A percentile compares a stretch with the other conserved stretches of the same genome.
Conservation (phyloP, 1,284 basidiomycete genomes). For the Ganoderma meredithae region DNA sequence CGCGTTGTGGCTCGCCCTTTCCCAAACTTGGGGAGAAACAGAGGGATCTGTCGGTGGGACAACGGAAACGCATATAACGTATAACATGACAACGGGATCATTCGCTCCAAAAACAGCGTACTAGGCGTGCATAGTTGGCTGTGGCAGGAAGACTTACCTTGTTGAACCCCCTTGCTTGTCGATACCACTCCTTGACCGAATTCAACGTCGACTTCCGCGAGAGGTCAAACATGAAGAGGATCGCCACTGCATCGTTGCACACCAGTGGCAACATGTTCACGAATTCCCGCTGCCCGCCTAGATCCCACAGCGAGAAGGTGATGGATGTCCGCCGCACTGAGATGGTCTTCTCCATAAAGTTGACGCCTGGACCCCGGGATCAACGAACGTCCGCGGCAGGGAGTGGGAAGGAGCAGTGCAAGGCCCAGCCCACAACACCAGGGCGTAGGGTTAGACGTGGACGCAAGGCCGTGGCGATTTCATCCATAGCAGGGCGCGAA, state of each 20-base stretch:
- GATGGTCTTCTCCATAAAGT: conserved; percentile 99
- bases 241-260: conserved; percentile 98
- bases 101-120: not conserved
- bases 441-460: too few relatives aligned
- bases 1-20: not conserved
- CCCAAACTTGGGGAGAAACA: not conserved
- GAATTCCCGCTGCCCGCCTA: conserved; percentile 97
- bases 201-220: conserved; percentile 97
- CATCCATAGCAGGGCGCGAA: not conserved
- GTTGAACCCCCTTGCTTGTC: conserved; percentile 97
- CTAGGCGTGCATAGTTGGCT: not conserved
- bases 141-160: conserved; percentile 65
- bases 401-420: not conserved
- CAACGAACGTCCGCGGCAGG: not conserved
- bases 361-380: conserved; percentile 74
- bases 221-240: conserved; percentile 99
- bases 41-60: not conserved
- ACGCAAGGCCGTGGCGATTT: not conserved
- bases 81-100: not conserved
- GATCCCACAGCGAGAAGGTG: conserved; percentile 99
- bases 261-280: conserved; percentile 99
- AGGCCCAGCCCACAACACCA: not conserved
- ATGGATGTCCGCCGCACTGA: conserved; percentile 97
- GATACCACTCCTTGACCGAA: conserved; percentile 99
- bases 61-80: not conserved